A percentile compares a stretch with the other conserved stretches of the same genome.
These are phyloP conservation scores for Emergomyces pasteurianus DNA, from an alignment of 2,329 filamentous ascomycete species.

Conservation along the genomic window DNA sequence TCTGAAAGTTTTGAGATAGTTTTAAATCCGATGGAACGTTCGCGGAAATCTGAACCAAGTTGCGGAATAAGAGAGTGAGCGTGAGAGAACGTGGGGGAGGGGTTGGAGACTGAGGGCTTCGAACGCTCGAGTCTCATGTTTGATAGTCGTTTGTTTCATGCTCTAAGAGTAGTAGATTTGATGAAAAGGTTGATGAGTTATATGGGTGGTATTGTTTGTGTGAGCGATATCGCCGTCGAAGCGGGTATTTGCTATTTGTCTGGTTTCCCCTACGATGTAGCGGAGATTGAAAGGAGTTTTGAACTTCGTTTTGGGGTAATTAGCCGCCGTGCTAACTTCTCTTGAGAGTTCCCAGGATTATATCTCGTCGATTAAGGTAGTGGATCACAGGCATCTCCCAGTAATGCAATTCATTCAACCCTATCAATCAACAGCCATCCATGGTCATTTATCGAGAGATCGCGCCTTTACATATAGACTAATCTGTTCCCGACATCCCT, in stretches of 20 bases:
- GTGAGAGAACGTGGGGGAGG: no score
- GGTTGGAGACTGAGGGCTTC: no score
- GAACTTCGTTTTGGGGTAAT: no score
- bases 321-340: no score
- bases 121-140: background rate
- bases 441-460: constrained; percentile 45
- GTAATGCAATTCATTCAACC: background rate
- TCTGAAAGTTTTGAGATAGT: background rate
- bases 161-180: background rate
- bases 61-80: no score
- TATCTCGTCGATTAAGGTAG: background rate
- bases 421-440: background rate
- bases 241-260: no score
- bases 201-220: background rate
- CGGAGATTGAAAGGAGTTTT: background rate
- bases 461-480: constrained; percentile 50
- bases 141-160: background rate
- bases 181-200: background rate
- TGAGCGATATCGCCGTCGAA: background rate
- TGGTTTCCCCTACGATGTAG: background rate
- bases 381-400: no score
- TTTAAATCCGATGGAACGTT: no score
- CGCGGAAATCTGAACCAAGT: no score
- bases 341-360: background rate
- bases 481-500: constrained; percentile 52